Conservation (phyloP, 1,139 yeast species). For the Candida neerlandica region DNA sequence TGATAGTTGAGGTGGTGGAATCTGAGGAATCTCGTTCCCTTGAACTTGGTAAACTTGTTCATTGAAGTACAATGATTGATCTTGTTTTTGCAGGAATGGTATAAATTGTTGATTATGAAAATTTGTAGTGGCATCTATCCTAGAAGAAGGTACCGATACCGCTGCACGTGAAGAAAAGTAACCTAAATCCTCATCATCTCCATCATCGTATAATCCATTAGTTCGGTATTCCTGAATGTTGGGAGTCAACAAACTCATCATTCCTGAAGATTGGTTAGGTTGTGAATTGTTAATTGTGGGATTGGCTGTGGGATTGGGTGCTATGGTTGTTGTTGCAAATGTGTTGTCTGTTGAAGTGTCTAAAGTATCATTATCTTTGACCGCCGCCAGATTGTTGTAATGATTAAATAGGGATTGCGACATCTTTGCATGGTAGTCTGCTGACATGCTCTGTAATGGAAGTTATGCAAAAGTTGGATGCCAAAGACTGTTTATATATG, state of each 20-base stretch:
- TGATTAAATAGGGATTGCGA: constrained; percentile 10
- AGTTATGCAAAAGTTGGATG: not conserved
- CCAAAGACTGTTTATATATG: not conserved
- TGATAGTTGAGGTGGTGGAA: not conserved
- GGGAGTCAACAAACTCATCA: constrained; percentile 5
- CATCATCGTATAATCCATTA: not conserved
- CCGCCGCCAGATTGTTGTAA: constrained; percentile 10
- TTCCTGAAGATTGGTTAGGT: not conserved
- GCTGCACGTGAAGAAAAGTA: constrained; percentile 16
- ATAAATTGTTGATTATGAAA: constrained; percentile 14
- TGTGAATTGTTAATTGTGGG: not conserved
- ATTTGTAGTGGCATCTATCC: constrained; percentile 14
- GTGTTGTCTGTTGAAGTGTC: not conserved
- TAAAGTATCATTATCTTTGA: not conserved
- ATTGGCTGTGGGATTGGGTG: not conserved
- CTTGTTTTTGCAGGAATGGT: constrained; percentile 8
- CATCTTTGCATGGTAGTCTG: constrained; percentile 15
- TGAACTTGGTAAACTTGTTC: not conserved
- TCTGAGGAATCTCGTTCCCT: not conserved
- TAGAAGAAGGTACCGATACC: constrained; percentile 18
- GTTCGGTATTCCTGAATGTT: constrained; percentile 7
- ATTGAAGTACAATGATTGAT: not conserved
- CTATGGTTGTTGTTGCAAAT: not conserved
- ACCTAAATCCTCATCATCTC: constrained; percentile 7
- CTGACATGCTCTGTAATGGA: constrained; percentile 7